These are phyloP conservation scores for Herpetomonas samuelpessoai DNA, from an alignment of 208 protist species.

Conservation along the genomic window DNA sequence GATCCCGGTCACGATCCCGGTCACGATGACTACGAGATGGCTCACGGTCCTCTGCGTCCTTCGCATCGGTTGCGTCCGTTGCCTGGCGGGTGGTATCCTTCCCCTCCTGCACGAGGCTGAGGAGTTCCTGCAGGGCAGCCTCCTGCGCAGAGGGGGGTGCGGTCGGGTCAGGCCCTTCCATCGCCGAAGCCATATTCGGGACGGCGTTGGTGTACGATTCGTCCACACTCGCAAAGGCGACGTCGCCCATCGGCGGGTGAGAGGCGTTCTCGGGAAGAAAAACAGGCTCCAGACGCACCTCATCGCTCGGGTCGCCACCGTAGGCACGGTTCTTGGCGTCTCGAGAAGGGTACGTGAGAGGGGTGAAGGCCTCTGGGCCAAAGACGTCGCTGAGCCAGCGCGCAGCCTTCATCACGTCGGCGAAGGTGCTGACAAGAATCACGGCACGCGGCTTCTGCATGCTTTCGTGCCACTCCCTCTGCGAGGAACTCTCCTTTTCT, in stretches of 20 bases:
- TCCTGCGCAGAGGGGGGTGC: no score
- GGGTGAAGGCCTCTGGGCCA: slow-evolving; percentile 44
- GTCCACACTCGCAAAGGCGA: no score
- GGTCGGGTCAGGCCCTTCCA: no score
- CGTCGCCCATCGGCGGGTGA: no score
- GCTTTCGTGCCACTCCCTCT: slow-evolving; percentile 10
- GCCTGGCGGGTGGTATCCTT: slow-evolving; percentile 1
- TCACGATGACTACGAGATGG: slow-evolving; percentile 4
- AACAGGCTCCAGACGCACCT: not conserved
- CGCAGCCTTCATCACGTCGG: slow-evolving; percentile 30
- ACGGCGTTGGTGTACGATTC: no score
- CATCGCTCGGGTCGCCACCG: slow-evolving; percentile 9
- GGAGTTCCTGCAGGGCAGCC: not conserved
- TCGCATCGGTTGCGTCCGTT: not conserved
- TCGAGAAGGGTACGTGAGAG: slow-evolving; percentile 32
- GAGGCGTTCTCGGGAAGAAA: not conserved
- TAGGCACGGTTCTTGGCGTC: slow-evolving; percentile 20
- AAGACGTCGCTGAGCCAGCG: slow-evolving; percentile 56
- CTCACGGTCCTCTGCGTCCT: not conserved
- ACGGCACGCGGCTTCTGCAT: slow-evolving; percentile 31
- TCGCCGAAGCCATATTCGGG: no score
- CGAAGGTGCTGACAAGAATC: slow-evolving; percentile 41
- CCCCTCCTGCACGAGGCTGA: not conserved
- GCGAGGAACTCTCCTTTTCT: not conserved
- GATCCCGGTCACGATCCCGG: not conserved